Conservation (phyloP, 352 stramenopile genomes). For the Phytophthora sansomeana region DNA sequence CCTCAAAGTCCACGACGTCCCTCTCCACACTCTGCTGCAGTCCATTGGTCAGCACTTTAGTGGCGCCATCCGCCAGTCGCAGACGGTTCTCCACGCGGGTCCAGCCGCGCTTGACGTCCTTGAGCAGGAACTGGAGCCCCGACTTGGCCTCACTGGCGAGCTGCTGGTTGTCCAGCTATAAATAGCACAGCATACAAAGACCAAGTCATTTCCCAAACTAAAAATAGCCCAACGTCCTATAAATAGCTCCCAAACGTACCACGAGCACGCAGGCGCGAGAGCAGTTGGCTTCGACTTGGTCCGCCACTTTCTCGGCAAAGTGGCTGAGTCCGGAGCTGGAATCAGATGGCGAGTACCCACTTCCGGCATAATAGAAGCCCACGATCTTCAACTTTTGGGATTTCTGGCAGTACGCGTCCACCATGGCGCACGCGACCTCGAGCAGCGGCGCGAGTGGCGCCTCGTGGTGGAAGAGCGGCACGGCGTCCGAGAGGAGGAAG, state of each 20-base stretch:
- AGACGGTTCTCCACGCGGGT: conserved; percentile 73
- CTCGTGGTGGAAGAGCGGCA: conserved; percentile 86
- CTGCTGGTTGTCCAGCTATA: conserved; percentile 62
- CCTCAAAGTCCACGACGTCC: conserved; percentile 77
- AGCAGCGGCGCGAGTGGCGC: conserved; percentile 68
- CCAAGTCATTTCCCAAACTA: conserved; percentile 7
- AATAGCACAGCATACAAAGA: conserved; percentile 21
- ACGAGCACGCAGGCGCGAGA: conserved; percentile 75
- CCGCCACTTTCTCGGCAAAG: conserved; percentile 71
- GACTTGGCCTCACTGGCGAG: conserved; percentile 61
- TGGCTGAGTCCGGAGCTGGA: conserved; percentile 47
- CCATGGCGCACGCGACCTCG: conserved; percentile 74
- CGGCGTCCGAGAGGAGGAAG: conserved; percentile 63
- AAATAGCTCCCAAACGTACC: conserved; percentile 35
- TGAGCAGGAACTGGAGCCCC: conserved; percentile 72
- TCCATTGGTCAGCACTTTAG: conserved; percentile 51
- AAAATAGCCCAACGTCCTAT: conserved; percentile 5
- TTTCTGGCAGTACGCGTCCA: conserved; percentile 61
- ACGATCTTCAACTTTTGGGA: conserved; percentile 63
- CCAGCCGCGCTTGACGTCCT: conserved; percentile 87
- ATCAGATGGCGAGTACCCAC: conserved; percentile 41
- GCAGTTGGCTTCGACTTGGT: conserved; percentile 73
- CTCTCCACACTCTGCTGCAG: conserved; percentile 57
- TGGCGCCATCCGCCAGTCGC: conserved; percentile 49
- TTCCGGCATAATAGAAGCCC: conserved; percentile 69